A percentile compares a stretch with the other conserved stretches of the same genome.
Conservation (phyloP, 371 early-diverging fungal species). For the Apophysomyces trapeziformis region DNA sequence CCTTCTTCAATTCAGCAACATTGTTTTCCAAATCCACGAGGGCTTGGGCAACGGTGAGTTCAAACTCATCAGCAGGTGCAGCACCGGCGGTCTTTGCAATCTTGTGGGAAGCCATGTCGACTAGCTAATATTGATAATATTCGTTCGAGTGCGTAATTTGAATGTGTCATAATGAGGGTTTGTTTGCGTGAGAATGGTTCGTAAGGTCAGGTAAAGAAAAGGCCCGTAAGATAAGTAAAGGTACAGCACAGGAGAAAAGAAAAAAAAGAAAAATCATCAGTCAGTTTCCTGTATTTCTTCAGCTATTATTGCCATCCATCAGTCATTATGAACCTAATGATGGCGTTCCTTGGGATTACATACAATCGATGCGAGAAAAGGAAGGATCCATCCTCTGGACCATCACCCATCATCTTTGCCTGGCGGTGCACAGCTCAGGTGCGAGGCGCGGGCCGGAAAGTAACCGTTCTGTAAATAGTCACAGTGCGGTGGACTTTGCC, state of each 20-base stretch:
- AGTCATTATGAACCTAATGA: neutral
- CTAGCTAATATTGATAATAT: neutral
- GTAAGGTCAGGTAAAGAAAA: conserved; percentile 1
- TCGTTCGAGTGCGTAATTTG: neutral
- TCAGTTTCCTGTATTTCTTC: neutral
- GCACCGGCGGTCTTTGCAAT: conserved; percentile 80
- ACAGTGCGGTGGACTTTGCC: neutral
- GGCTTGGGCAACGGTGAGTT: conserved; percentile 92
- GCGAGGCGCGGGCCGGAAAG: neutral
- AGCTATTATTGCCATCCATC: neutral
- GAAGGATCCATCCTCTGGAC: neutral
- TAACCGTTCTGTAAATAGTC: neutral
- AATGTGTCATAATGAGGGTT: neutral
- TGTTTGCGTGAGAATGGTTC: conserved; percentile 2
- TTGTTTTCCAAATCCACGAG: conserved; percentile 91
- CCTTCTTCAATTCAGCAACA: conserved; percentile 92
- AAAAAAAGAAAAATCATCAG: conserved; percentile 1
- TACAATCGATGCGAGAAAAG: conserved; percentile 11
- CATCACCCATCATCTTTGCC: conserved; percentile 7
- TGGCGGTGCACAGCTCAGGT: neutral
- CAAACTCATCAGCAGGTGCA: conserved; percentile 81
- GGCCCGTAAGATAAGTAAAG: neutral
- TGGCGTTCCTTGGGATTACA: conserved; percentile 6
- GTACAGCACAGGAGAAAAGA: neutral
- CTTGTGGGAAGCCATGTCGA: conserved; percentile 54